Percentiles rank a stretch among this genome's conserved stretches.
Evolutionary conservation across 2,329 filamentous ascomycete species (phyloP).

Genomic region (Cryphonectria naterciae): DNA sequence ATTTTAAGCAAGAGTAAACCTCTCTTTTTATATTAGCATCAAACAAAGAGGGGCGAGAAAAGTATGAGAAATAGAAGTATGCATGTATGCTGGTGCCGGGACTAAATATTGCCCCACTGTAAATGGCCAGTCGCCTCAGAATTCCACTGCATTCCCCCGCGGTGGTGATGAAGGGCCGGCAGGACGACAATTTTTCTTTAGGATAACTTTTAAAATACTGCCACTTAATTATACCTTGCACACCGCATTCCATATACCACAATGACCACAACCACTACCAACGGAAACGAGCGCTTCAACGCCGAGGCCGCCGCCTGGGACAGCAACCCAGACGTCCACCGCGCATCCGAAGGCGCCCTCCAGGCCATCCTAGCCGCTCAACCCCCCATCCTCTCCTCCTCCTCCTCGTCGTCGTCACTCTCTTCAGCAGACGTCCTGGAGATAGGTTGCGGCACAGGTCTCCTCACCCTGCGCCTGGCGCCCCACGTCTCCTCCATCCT

Average conservation of each 20-base stretch:
- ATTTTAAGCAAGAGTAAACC: too few species aligned
- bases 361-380: constrained; percentile 46
- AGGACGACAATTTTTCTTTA: neutral
- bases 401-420: neutral
- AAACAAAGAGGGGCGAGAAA: neutral
- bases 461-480: constrained; percentile 54
- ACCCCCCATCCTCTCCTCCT: neutral
- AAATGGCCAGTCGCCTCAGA: neutral
- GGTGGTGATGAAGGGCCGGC: neutral
- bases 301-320: constrained; percentile 59
- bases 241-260: neutral
- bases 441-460: constrained; percentile 60
- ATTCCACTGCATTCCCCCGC: neutral
- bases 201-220: neutral
- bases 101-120: neutral
- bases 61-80: neutral
- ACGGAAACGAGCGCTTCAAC: constrained; percentile 54
- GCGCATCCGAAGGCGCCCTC: constrained; percentile 48
- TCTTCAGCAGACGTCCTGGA: constrained; percentile 53
- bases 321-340: constrained; percentile 53
- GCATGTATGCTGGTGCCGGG: neutral
- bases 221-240: neutral
- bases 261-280: neutral
- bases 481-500: constrained; percentile 52
- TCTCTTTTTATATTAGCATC: too few species aligned